Evolutionary conservation across 2,329 filamentous ascomycete species (phyloP).

Genomic region (Exophiala sideris): DNA sequence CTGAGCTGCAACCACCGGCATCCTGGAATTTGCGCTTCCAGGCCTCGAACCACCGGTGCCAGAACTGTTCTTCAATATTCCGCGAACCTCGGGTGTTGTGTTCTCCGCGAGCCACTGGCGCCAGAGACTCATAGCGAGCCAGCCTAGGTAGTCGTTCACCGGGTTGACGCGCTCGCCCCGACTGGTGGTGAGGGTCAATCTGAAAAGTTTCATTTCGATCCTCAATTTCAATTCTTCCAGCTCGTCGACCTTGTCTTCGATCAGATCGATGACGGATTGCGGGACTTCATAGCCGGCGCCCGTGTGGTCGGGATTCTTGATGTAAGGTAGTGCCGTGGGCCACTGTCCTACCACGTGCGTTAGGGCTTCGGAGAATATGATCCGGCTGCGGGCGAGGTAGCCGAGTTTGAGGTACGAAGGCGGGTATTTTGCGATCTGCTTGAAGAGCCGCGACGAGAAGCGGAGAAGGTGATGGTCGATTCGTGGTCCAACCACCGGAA

Average conservation of each 20-base stretch:
- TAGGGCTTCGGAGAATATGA: slow-evolving; percentile 81
- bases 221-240: slow-evolving; percentile 76
- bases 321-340: slow-evolving; percentile 74
- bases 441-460: slow-evolving; percentile 87
- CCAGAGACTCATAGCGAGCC: slow-evolving; percentile 83
- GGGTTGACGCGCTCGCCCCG: slow-evolving; percentile 81
- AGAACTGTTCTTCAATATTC: slow-evolving; percentile 40
- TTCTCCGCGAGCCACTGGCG: slow-evolving; percentile 91
- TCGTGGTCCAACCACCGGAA: slow-evolving; percentile 79
- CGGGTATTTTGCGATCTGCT: slow-evolving; percentile 94
- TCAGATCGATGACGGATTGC: slow-evolving; percentile 74
- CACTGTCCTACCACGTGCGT: slow-evolving; percentile 94
- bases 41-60: slow-evolving; percentile 11
- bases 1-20: background rate
- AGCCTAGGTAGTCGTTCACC: slow-evolving; percentile 76
- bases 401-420: slow-evolving; percentile 87
- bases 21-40: slow-evolving; percentile 10
- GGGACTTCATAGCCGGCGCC: slow-evolving; percentile 54
- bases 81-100: slow-evolving; percentile 66
- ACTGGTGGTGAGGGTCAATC: slow-evolving; percentile 72
- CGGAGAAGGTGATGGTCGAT: slow-evolving; percentile 92
- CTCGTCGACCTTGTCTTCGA: slow-evolving; percentile 93
- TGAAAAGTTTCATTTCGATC: slow-evolving; percentile 77
- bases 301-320: slow-evolving; percentile 54
- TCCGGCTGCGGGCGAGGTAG: slow-evolving; percentile 76